Evolutionary conservation across 768 basidiomycete species (phyloP).

Genomic region (Russula abietina): DNA sequence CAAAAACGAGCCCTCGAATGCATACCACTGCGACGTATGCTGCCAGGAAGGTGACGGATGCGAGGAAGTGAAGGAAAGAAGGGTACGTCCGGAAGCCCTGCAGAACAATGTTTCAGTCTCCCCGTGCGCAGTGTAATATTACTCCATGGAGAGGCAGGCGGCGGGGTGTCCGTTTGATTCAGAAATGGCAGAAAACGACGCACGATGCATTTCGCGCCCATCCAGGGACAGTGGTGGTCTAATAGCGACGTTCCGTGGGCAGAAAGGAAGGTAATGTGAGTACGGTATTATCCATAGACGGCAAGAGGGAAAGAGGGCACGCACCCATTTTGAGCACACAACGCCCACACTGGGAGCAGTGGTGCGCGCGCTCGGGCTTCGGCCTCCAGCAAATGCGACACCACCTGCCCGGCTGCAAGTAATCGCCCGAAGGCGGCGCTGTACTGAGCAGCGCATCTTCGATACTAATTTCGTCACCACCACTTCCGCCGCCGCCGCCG

Average conservation of each 20-base stretch:
- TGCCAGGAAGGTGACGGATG: conserved; percentile 55
- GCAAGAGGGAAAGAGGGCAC: conserved; percentile 27
- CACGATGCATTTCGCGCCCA: conserved; percentile 72
- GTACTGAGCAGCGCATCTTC: conserved; percentile 54
- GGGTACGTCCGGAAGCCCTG: conserved; percentile 82
- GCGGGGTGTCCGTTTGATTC: background rate
- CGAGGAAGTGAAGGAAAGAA: conserved; percentile 74
- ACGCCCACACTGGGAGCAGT: conserved; percentile 66
- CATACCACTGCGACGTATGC: conserved; percentile 54
- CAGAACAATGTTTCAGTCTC: background rate
- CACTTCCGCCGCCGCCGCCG: conserved; percentile 26
- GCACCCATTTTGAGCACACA: conserved; percentile 83
- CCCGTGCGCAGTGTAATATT: background rate
- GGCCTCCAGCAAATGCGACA: conserved; percentile 76
- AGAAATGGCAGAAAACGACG: conserved; percentile 27
- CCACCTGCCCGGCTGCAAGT: conserved; percentile 55
- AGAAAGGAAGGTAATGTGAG: background rate
- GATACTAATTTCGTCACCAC: conserved; percentile 39
- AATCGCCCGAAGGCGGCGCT: conserved; percentile 37
- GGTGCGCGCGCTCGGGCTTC: conserved; percentile 76
- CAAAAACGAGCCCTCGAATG: conserved; percentile 50
- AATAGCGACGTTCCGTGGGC: background rate
- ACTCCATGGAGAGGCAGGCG: background rate
- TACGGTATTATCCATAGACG: background rate
- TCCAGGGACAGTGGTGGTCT: conserved; percentile 89